Percentiles rank a stretch among this genome's conserved stretches.
These are phyloP conservation scores for Tuber magnatum DNA, from an alignment of 495 filamentous ascomycete genomes.

Conservation along the genomic window DNA sequence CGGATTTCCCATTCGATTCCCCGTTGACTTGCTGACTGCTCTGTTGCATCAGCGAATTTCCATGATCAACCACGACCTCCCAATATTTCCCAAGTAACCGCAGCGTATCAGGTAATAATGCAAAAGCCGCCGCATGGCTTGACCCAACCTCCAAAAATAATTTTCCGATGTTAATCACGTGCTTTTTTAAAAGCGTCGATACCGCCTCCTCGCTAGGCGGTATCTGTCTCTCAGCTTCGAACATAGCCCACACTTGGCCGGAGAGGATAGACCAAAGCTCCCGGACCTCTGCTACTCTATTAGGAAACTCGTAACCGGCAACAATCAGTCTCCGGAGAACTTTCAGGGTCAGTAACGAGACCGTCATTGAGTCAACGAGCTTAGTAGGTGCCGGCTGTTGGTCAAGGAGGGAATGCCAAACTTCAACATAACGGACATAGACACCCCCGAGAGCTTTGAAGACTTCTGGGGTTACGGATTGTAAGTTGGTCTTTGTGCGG, in stretches of 20 bases:
- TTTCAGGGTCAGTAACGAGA: constrained; percentile 63
- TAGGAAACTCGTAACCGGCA: constrained; percentile 74
- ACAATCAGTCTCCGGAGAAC: constrained; percentile 71
- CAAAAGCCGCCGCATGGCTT: constrained; percentile 69
- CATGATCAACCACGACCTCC: constrained; percentile 66
- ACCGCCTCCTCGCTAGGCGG: constrained; percentile 32
- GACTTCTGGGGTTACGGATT: constrained; percentile 69
- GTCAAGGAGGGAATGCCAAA: constrained; percentile 60
- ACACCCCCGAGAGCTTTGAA: constrained; percentile 67
- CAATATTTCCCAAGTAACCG: constrained; percentile 73
- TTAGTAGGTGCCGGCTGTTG: constrained; percentile 41
- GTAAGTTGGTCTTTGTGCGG: constrained; percentile 61
- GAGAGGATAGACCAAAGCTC: constrained; percentile 58
- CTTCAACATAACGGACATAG: constrained; percentile 64
- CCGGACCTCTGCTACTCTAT: constrained; percentile 63
- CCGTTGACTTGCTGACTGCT: constrained; percentile 43
- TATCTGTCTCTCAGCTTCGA: constrained; percentile 28
- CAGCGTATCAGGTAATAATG: constrained; percentile 67
- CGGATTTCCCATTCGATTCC: constrained; percentile 48
- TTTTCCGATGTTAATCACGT: constrained; percentile 82
- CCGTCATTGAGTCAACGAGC: constrained; percentile 50
- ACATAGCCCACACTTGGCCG: constrained; percentile 37
- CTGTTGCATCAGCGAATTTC: constrained; percentile 57
- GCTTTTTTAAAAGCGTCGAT: constrained; percentile 63
- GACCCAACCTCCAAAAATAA: constrained; percentile 77